Conservation (phyloP, 345 rosid species). For the Eucalyptus regnans region DNA sequence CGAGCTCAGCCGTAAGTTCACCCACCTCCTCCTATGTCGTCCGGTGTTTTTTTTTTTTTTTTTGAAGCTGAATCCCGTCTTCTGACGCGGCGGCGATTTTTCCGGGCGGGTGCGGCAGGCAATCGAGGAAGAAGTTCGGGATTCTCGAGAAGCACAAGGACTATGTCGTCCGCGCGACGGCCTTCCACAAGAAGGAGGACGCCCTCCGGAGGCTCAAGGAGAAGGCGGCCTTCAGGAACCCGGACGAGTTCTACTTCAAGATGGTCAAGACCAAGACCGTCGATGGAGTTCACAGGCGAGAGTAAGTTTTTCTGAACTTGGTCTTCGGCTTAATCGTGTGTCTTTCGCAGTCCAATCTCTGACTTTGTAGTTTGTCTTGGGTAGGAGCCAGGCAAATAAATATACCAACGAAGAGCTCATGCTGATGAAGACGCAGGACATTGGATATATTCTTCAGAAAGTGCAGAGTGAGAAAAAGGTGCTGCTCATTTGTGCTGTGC, state of each 20-base stretch:
- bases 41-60: background rate
- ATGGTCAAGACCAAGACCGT: slow-evolving; percentile 61
- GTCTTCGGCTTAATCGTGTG: background rate
- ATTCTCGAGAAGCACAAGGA: slow-evolving; percentile 92
- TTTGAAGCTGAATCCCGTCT: background rate
- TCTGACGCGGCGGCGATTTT: background rate
- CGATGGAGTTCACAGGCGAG: slow-evolving; percentile 46
- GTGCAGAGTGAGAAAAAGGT: slow-evolving; percentile 81
- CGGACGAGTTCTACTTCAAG: slow-evolving; percentile 74
- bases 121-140: slow-evolving; percentile 64
- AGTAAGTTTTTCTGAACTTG: slow-evolving; percentile 24
- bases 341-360: background rate
- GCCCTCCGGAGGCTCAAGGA: slow-evolving; percentile 60
- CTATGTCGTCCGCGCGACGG: slow-evolving; percentile 66
- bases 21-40: background rate
- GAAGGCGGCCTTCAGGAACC: slow-evolving; percentile 83
- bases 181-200: slow-evolving; percentile 62
- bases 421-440: slow-evolving; percentile 90
- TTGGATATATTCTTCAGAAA: slow-evolving; percentile 77
- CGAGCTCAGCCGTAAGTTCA: slow-evolving; percentile 75
- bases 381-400: slow-evolving; percentile 58
- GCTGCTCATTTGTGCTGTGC: background rate
- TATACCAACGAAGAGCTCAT: slow-evolving; percentile 71
- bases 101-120: slow-evolving; percentile 10
- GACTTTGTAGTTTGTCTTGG: background rate